Base-by-base conservation (phyloP, 2,329 filamentous ascomycete genomes). In the Epichloe aotearoae region DNA sequence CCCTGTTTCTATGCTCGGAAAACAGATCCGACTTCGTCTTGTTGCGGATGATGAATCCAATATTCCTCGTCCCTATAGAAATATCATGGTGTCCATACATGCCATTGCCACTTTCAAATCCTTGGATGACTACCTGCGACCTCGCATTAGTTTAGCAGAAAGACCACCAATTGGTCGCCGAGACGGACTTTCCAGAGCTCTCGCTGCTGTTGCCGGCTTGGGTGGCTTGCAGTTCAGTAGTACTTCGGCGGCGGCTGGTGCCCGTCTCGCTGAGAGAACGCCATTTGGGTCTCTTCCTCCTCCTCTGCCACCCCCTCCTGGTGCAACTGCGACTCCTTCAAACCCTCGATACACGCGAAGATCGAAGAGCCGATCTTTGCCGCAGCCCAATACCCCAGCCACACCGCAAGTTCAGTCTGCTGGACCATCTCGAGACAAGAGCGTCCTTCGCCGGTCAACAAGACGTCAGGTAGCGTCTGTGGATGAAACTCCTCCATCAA, bases 71-170 rank as follows among this genome's bases (percentile, higher is more conserved):
- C 76, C 84, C 0, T 97, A 95, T 63, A 80, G 87, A 20, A 95
- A 91, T 58, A 94, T 98, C 55, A 96, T 96, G 85, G 93, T 98
- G 1, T 95, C 89, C 0, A 98, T 98, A 52, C 93, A 98, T 65
- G 93, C 93, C 15, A 97, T 98, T 61, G 91, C 93, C 2, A 97
- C 90, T 0, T 97, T 98, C 73, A 97, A 96, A 66, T 87, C 91
- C 0, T 72, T 98, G 23, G 93, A 97, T 62, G 93, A 98, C 64
- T 98, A 97, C 65, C 75, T 98, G 42, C 83, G 93, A 38, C 93
- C 93, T 7, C 80, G 91, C 54, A 95, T 98, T 53, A 88, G 76
- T 59, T 66, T 93, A 14, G 82, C 86, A 3, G 89, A 95, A 55
- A 80, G 87, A 17, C 63, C 65, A 12, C 76, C 83, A 42, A 73